Conservation (phyloP, 1,284 basidiomycete genomes). For the Ceratobasidium sp. region DNA sequence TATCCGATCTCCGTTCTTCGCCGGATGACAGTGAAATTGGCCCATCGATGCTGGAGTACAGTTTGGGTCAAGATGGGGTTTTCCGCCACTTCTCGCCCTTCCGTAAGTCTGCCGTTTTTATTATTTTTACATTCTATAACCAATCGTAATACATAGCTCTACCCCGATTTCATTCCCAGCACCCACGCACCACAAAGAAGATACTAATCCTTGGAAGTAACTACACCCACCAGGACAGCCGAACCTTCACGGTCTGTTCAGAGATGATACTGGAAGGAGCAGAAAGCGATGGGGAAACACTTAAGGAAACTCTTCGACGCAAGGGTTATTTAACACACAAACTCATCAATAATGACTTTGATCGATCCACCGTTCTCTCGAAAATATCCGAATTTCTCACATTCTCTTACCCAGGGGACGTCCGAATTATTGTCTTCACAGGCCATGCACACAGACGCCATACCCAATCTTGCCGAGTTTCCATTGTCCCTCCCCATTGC, state of each 20-base stretch:
- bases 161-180: not conserved
- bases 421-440: constrained; percentile 25
- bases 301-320: not conserved
- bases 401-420: constrained; percentile 3
- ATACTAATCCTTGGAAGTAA: constrained; percentile 28
- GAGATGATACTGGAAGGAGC: not conserved
- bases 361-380: not conserved
- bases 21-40: not conserved
- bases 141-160: not conserved
- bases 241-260: not conserved
- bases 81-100: not conserved
- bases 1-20: not conserved
- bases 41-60: not conserved
- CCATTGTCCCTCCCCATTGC: constrained; percentile 8
- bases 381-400: constrained; percentile 1
- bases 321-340: not conserved
- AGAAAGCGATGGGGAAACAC: constrained; percentile 1
- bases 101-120: not conserved
- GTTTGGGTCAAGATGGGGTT: not conserved
- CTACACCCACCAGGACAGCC: not conserved
- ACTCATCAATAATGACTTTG: not conserved
- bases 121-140: not conserved
- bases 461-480: not conserved
- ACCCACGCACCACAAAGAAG: not conserved
- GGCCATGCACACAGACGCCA: not conserved